Conservation (phyloP, 2,329 filamentous ascomycete genomes). For the Dactylonectria estremocensis region DNA sequence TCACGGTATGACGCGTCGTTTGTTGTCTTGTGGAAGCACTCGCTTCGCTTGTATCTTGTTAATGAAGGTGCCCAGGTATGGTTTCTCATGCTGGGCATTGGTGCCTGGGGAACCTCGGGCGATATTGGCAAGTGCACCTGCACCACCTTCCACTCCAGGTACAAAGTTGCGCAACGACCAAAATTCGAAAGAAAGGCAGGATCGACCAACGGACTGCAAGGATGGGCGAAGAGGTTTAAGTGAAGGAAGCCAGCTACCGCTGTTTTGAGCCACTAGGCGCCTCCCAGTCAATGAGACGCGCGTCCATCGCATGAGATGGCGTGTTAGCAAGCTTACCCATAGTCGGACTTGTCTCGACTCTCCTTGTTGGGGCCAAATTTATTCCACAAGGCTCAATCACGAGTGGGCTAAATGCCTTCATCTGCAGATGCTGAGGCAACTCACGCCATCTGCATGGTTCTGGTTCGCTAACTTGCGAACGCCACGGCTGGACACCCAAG, state of each 20-base stretch:
- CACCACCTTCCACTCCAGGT: neutral
- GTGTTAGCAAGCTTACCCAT: conserved; percentile 1
- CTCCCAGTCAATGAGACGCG: conserved; percentile 12
- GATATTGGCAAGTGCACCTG: neutral
- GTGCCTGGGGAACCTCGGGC: conserved; percentile 16
- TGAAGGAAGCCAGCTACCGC: neutral
- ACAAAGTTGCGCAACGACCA: neutral
- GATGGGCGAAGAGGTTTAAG: neutral
- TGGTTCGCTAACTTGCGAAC: neutral
- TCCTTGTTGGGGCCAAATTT: conserved; percentile 6
- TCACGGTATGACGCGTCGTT: neutral
- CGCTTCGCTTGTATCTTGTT: conserved; percentile 3
- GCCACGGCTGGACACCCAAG: neutral
- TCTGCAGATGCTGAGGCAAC: neutral
- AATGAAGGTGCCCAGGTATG: no score
- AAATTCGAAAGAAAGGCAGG: neutral
- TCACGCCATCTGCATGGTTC: neutral
- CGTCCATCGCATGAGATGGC: conserved; percentile 13
- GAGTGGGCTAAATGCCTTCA: neutral
- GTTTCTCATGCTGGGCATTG: neutral
- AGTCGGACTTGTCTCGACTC: neutral
- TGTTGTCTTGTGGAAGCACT: neutral
- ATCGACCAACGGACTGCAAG: no score
- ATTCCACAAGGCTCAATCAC: conserved; percentile 4
- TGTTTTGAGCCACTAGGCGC: conserved; percentile 6